Conservation (phyloP, 83 land plant genomes). For the Picea abies region DNA sequence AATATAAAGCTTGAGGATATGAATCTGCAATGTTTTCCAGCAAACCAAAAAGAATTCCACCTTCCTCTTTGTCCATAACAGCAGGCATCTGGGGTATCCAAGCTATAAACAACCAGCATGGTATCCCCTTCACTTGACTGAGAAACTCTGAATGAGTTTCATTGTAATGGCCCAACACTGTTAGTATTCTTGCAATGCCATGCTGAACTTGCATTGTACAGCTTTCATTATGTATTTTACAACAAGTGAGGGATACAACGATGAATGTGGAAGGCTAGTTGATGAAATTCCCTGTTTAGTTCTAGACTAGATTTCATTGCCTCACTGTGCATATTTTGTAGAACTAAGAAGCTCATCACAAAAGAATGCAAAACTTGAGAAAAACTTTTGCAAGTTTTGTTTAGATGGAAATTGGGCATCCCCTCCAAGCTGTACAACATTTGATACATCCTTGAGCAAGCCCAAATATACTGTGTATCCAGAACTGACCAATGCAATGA, state of each 20-base stretch:
- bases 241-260: constrained; percentile 32
- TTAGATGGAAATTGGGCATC: constrained; percentile 14
- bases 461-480: constrained; percentile 29
- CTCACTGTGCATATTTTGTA: constrained; percentile 22
- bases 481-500: constrained; percentile 37
- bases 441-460: constrained; percentile 8
- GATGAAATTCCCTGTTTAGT: constrained; percentile 21
- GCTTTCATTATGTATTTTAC: constrained; percentile 49
- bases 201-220: constrained; percentile 39
- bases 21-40: constrained; percentile 44
- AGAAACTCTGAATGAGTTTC: constrained; percentile 37
- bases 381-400: constrained; percentile 36
- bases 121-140: constrained; percentile 19
- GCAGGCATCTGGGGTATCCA: constrained; percentile 69
- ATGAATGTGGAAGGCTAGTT: constrained; percentile 30
- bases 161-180: constrained; percentile 35
- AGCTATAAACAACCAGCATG: constrained; percentile 50
- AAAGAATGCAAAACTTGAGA: constrained; percentile 52
- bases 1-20: constrained; percentile 55
- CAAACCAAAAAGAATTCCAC: constrained; percentile 31
- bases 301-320: constrained; percentile 16
- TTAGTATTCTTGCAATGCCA: constrained; percentile 53
- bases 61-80: constrained; percentile 44
- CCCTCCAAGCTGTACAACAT: not conserved
- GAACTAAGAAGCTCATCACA: constrained; percentile 56